A percentile compares a stretch with the other conserved stretches of the same genome.
These are phyloP conservation scores for Mercurialis annua DNA, from an alignment of 345 rosid species.

Conservation along the genomic window DNA sequence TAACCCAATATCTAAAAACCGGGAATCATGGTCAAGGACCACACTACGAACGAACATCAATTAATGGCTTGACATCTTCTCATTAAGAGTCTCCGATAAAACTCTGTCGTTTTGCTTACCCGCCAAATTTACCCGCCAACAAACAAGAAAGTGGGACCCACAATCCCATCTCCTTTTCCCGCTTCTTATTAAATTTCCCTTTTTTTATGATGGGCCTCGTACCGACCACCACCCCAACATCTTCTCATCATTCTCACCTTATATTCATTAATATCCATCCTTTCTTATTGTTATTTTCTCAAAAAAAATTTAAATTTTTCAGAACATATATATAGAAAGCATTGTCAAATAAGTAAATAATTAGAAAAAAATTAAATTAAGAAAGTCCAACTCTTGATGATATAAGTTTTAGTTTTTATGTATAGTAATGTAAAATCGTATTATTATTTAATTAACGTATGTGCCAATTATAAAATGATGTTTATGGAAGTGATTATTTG, in stretches of 20 bases:
- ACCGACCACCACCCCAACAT: slow-evolving; percentile 16
- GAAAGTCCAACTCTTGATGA: too few relatives aligned
- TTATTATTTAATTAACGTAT: too few relatives aligned
- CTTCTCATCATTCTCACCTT: slow-evolving; percentile 11
- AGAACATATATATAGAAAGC: too few relatives aligned
- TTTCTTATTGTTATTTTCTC: not conserved
- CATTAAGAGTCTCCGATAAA: not conserved
- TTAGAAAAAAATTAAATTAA: too few relatives aligned
- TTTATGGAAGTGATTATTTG: too few relatives aligned
- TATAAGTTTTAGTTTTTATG: too few relatives aligned
- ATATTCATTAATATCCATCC: not conserved
- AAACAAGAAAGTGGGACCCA: slow-evolving; percentile 17
- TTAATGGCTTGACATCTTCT: too few relatives aligned
- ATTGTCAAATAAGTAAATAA: not conserved
- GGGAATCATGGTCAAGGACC: slow-evolving; percentile 4
- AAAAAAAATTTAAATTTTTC: not conserved
- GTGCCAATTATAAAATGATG: too few relatives aligned
- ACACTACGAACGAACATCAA: too few relatives aligned
- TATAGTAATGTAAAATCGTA: too few relatives aligned
- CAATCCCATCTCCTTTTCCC: slow-evolving; percentile 14
- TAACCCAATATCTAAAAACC: slow-evolving; percentile 1
- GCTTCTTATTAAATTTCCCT: slow-evolving; percentile 23
- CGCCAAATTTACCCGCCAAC: slow-evolving; percentile 40
- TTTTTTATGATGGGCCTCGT: slow-evolving; percentile 11
- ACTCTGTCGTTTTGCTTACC: slow-evolving; percentile 32